These are phyloP conservation scores for Aspergillus sojae DNA, from an alignment of 2,329 filamentous ascomycete species.

Conservation along the genomic window DNA sequence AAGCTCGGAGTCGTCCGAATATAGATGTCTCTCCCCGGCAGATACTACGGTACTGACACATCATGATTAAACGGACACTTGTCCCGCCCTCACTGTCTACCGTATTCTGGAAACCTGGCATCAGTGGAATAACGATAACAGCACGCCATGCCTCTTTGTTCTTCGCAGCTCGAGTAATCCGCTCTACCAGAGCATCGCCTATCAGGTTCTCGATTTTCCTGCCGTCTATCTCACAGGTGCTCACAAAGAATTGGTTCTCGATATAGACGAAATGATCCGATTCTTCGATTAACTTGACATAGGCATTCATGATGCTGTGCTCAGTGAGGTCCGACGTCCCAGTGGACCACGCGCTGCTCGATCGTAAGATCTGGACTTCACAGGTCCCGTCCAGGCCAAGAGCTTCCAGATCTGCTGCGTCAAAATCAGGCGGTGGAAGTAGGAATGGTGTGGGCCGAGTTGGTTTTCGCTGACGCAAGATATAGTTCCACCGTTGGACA, in stretches of 20 bases:
- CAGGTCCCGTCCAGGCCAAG: slow-evolving; percentile 91
- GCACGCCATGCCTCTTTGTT: slow-evolving; percentile 89
- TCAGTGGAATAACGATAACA: slow-evolving; percentile 86
- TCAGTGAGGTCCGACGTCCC: slow-evolving; percentile 82
- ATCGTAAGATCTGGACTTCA: slow-evolving; percentile 93
- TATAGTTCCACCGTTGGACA: slow-evolving; percentile 97
- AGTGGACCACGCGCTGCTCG: slow-evolving; percentile 87
- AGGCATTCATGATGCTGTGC: slow-evolving; percentile 93
- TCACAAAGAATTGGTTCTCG: slow-evolving; percentile 98
- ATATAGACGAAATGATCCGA: slow-evolving; percentile 98
- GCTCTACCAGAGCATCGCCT: slow-evolving; percentile 89
- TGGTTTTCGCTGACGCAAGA: slow-evolving; percentile 87
- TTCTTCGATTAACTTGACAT: slow-evolving; percentile 90
- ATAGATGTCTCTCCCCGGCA: slow-evolving; percentile 91
- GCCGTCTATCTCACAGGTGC: slow-evolving; percentile 83
- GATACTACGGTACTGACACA: slow-evolving; percentile 95
- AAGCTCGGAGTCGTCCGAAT: slow-evolving; percentile 78
- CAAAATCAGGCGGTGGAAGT: slow-evolving; percentile 89
- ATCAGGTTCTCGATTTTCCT: slow-evolving; percentile 90
- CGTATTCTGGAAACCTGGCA: slow-evolving; percentile 98
- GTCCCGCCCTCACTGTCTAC: slow-evolving; percentile 93
- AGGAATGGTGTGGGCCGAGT: slow-evolving; percentile 92
- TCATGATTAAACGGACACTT: slow-evolving; percentile 92
- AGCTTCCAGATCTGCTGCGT: slow-evolving; percentile 78
- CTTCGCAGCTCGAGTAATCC: slow-evolving; percentile 80